Base-by-base conservation (phyloP, 371 early-diverging fungal genomes). In the Mortierella sp. region DNA sequence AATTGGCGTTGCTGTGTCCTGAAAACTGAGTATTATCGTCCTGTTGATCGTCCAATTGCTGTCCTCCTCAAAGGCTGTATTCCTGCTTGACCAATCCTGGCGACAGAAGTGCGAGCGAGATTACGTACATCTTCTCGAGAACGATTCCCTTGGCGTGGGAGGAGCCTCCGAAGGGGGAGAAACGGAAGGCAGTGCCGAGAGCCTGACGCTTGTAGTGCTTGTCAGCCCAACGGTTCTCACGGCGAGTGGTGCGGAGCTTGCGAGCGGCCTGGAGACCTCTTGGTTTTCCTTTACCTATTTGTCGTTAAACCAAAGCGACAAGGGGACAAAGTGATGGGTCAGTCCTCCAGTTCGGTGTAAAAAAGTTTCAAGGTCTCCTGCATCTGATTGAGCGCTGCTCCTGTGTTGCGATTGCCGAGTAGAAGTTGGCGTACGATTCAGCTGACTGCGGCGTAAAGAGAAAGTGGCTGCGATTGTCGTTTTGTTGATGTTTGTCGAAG, bases 101-200 rank as follows among this genome's bases (percentile, higher is more conserved):
- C 9, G 14, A 24, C 24, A 34, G 24, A 44, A 47, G 39, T 48
- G 90, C 95, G 95, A 87, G 39, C 22, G 65, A 44, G 37, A 58
- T 71, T 70, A 87, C 93, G 77, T 91, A 96, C 96, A 99, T 98
- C 95, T 99, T 99, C 93, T 99, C 99, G 69, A 99, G 92, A 73
- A 99, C 99, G 87, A 99, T 99, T 76, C 99, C 99, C 95, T 99
- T 99, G 88, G 99, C 99, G 93, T 99, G 99, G 75, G 99, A 99
- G 71, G 99, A 95, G 74, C 97, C 99, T 90, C 97, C 99, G 91
- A 99, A 98, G 58, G 99, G 98, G 81, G 96, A 95, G 86, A 94
- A 96, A 89, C 96, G 96, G 96, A 90, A 98, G 73, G 97, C 98
- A 84, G 99, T 99, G 85, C 99, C 99, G 71, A 99, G 92, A 71